Conservation (phyloP, 805 yeast genomes). For the Metschnikowia sp. region DNA sequence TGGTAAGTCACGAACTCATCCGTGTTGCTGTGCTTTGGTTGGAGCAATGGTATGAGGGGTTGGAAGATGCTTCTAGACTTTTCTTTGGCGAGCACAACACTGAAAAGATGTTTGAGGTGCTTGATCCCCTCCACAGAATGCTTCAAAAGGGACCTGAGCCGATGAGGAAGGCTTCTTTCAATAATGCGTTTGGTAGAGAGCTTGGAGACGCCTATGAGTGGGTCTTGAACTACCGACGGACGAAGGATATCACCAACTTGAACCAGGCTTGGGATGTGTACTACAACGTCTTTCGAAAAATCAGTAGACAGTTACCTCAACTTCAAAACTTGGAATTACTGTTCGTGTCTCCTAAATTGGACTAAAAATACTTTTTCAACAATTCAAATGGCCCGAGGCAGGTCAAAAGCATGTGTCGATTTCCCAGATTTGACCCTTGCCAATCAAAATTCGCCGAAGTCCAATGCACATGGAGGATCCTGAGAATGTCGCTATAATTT, state of each 20-base stretch:
- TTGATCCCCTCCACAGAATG: conserved; percentile 86
- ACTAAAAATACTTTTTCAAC: conserved; percentile 29
- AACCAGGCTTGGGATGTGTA: conserved; percentile 98
- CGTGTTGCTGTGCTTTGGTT: conserved; percentile 96
- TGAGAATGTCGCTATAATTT: no score
- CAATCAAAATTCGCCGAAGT: no score
- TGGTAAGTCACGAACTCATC: conserved; percentile 90
- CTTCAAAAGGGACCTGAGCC: conserved; percentile 88
- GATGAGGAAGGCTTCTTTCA: conserved; percentile 86
- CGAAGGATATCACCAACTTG: conserved; percentile 81
- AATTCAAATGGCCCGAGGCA: no score
- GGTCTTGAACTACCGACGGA: conserved; percentile 80
- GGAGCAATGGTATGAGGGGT: conserved; percentile 96
- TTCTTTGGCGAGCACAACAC: conserved; percentile 94
- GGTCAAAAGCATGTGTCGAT: no score
- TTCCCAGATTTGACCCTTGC: no score
- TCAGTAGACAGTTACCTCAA: conserved; percentile 85
- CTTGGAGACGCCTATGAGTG: conserved; percentile 90
- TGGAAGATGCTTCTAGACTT: conserved; percentile 92
- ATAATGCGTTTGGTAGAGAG: conserved; percentile 91
- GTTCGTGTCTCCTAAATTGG: conserved; percentile 87
- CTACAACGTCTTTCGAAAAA: conserved; percentile 87
- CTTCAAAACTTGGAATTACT: conserved; percentile 82
- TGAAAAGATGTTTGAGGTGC: conserved; percentile 87
- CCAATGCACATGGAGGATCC: no score